These are phyloP conservation scores for Earliella scabrosa DNA, from an alignment of 1,284 basidiomycete genomes.

Conservation along the genomic window DNA sequence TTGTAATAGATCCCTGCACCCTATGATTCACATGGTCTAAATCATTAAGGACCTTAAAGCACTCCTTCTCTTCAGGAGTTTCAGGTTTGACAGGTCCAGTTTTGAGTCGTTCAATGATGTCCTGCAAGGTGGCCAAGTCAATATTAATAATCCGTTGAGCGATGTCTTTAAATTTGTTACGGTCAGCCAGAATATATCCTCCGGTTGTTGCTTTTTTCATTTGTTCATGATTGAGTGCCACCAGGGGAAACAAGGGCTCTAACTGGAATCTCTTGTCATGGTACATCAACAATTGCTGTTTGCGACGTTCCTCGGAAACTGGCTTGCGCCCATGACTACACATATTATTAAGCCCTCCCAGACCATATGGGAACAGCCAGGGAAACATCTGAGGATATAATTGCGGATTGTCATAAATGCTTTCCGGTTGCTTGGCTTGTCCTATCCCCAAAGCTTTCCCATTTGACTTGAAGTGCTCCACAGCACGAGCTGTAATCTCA, in stretches of 20 bases:
- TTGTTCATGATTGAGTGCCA: constrained; percentile 46
- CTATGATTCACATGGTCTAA: constrained; percentile 37
- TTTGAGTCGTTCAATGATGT: constrained; percentile 28
- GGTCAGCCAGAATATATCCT: constrained; percentile 35
- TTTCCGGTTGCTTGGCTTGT: no score
- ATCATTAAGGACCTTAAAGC: constrained; percentile 39
- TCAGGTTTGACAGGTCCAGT: constrained; percentile 29
- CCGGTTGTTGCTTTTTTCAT: constrained; percentile 32
- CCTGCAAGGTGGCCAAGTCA: constrained; percentile 27
- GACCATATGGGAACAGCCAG: no score
- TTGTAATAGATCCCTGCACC: constrained; percentile 37
- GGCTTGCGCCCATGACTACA: no score
- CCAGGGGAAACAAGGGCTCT: constrained; percentile 39
- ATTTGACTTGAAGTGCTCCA: constrained; percentile 24
- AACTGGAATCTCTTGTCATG: constrained; percentile 44
- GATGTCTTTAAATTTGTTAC: no score
- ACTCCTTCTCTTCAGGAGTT: constrained; percentile 38
- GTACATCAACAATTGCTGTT: no score
- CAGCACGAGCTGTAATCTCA: constrained; percentile 16
- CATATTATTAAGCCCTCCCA: no score
- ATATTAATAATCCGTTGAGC: constrained; percentile 31
- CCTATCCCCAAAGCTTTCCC: constrained; percentile 22
- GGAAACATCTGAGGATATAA: no score
- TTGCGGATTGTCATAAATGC: no score
- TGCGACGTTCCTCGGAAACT: no score